phyloP scores from a whole-genome alignment of 2,329 filamentous ascomycete species.

The Magnaporthiopsis incrustans region DNA sequence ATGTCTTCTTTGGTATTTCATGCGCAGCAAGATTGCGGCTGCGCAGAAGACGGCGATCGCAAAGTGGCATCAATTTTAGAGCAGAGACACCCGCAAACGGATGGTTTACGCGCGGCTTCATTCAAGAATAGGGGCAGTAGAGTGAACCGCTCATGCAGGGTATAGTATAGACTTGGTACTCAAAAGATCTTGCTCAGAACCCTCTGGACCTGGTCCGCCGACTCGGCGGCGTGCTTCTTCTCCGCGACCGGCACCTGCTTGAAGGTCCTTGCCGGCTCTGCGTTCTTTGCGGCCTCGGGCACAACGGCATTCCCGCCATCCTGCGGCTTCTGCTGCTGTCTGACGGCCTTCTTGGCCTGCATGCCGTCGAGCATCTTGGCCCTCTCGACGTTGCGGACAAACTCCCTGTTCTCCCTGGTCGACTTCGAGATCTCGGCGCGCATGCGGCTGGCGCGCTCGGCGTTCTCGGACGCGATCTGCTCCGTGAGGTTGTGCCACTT shows the following conservation, averaged over 20 bases:
- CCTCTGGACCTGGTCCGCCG: slow-evolving; percentile 49
- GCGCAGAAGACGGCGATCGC: no score
- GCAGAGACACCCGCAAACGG: neutral
- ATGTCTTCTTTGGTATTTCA: no score
- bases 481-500: slow-evolving; percentile 71
- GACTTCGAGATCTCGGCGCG: slow-evolving; percentile 69
- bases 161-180: slow-evolving; percentile 7
- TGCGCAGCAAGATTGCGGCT: no score
- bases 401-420: slow-evolving; percentile 72
- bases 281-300: slow-evolving; percentile 15
- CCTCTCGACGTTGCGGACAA: slow-evolving; percentile 69
- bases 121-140: neutral
- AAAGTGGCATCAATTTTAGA: neutral
- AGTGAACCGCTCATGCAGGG: neutral
- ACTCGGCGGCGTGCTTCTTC: slow-evolving; percentile 36
- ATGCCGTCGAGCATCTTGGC: slow-evolving; percentile 74
- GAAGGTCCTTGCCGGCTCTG: slow-evolving; percentile 42
- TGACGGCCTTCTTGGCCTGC: slow-evolving; percentile 48
- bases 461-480: slow-evolving; percentile 75
- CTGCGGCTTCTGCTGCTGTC: slow-evolving; percentile 26
- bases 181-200: slow-evolving; percentile 60
- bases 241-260: slow-evolving; percentile 55
- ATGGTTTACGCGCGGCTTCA: neutral
- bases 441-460: slow-evolving; percentile 67
- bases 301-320: slow-evolving; percentile 17